Evolutionary conservation across 768 basidiomycete genomes (phyloP), one percentile per base, ranked within the genome.

Genomic region (Clavaria fumosa): DNA sequence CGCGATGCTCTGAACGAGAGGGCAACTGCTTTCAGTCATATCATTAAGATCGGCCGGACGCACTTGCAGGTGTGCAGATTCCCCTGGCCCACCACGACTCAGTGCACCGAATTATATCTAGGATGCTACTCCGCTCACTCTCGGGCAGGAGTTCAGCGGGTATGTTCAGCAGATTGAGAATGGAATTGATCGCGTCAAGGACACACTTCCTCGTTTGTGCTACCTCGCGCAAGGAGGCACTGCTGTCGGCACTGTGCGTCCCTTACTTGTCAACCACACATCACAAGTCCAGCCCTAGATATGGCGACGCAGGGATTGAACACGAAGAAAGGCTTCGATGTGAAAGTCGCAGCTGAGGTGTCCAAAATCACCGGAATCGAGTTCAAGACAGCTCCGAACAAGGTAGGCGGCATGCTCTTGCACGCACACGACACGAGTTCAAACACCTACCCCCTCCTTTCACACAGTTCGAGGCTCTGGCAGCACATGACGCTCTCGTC

Each of bases 21-120:
- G 63, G 62, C 78, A 9, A 74, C 79, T 47, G 68, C 66, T 1
- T 99, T 97, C 53, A 77, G 81, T 21, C 61, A 80, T 52, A 97
- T 99, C 51, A 88, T 97, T 58, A 99, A 99, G 59, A 99, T 99
- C 50, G 95, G 95, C 26, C 81, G 95, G 31, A 99, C 95, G 4
- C 95, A 99, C 60, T 62, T 99, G 42, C 85, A 89, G 66, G 80
- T 73, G 39, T 34, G 47, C 19, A 14, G 24, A 14, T 7, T 36
- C 26, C 12, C 20, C 6, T 34, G 9, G 4, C 31, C 23, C 17
- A 17, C 14, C 18, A n/a, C 19, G 19, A 37, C 38, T 23, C 4
- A 28, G 35, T 34, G 23, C 22, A 20, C 32, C 42, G 40, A 38
- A 39, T 35, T 39, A 14, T 31, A 23, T 15, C 23, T 53, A 95